Conservation (phyloP, 345 rosid genomes). For the Firmiana major region DNA sequence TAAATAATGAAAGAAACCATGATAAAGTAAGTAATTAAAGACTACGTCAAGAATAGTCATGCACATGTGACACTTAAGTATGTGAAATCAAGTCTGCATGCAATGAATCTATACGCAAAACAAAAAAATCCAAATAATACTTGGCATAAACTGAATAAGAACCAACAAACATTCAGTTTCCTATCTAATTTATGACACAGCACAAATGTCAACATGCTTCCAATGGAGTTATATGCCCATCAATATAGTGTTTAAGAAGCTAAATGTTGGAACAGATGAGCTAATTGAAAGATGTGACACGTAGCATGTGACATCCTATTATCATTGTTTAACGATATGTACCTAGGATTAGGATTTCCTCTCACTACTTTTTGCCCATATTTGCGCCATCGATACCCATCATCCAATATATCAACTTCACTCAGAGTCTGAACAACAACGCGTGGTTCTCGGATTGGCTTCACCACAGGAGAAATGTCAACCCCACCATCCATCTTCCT, state of each 20-base stretch:
- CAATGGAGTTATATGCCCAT: neutral
- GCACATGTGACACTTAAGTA: neutral
- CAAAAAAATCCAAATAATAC: neutral
- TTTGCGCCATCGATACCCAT: conserved; percentile 99
- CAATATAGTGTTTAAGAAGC: neutral
- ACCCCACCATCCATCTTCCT: conserved; percentile 81
- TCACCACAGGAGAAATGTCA: conserved; percentile 84
- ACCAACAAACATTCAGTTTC: conserved; percentile 1
- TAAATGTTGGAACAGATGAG: conserved; percentile 1
- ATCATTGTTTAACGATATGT: conserved; percentile 7
- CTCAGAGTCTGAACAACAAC: conserved; percentile 97
- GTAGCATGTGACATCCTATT: neutral
- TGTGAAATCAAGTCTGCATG: neutral
- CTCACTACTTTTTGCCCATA: conserved; percentile 99
- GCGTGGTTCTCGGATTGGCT: conserved; percentile 97
- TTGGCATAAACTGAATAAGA: neutral
- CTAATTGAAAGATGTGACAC: neutral
- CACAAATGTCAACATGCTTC: neutral
- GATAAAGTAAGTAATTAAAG: neutral
- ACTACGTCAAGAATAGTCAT: neutral
- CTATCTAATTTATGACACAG: neutral
- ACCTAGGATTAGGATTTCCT: conserved; percentile 99
- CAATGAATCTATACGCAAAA: neutral
- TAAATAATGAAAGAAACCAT: neutral
- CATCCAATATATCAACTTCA: conserved; percentile 96